Evolutionary conservation across 192 early-diverging fungal genomes (phyloP).

Genomic region (Dispira parvispora): DNA sequence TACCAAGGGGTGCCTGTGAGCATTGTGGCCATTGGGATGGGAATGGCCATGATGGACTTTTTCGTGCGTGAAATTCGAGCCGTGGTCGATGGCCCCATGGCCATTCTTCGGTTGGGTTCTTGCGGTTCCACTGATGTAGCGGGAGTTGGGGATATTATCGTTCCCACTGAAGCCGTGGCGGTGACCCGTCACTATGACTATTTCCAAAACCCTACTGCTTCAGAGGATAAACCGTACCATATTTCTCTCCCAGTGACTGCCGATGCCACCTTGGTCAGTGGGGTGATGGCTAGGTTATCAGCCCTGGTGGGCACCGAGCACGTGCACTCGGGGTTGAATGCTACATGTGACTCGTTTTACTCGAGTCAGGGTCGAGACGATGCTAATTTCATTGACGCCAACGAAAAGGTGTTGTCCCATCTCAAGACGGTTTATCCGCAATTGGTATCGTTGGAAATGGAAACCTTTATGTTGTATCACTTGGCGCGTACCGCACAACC

Average conservation of each 20-base stretch:
- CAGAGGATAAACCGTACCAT: slow-evolving; percentile 34
- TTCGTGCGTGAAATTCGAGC: slow-evolving; percentile 76
- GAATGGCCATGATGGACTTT: slow-evolving; percentile 78
- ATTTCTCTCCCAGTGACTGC: slow-evolving; percentile 41
- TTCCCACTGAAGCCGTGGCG: slow-evolving; percentile 45
- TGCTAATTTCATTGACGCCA: slow-evolving; percentile 57
- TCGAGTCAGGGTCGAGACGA: slow-evolving; percentile 32
- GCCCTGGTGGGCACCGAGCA: slow-evolving; percentile 18
- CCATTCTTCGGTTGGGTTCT: slow-evolving; percentile 71
- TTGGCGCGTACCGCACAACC: slow-evolving; percentile 34
- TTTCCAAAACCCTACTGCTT: slow-evolving; percentile 28
- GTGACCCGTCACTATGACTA: slow-evolving; percentile 59
- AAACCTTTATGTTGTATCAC: slow-evolving; percentile 70
- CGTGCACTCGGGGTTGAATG: slow-evolving; percentile 46
- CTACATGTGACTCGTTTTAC: slow-evolving; percentile 75
- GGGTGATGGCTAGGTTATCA: too few relatives aligned
- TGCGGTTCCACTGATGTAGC: slow-evolving; percentile 57
- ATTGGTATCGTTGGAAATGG: slow-evolving; percentile 59
- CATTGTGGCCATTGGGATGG: slow-evolving; percentile 79
- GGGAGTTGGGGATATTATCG: slow-evolving; percentile 42
- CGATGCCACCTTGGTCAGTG: slow-evolving; percentile 34
- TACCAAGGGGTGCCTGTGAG: slow-evolving; percentile 57
- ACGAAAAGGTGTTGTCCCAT: slow-evolving; percentile 38
- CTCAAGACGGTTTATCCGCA: slow-evolving; percentile 21
- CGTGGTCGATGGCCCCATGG: slow-evolving; percentile 54